Percentiles rank a stretch among this genome's conserved stretches.
These are phyloP conservation scores for Gautieria morchelliformis DNA, from an alignment of 768 basidiomycete genomes.

Conservation along the genomic window DNA sequence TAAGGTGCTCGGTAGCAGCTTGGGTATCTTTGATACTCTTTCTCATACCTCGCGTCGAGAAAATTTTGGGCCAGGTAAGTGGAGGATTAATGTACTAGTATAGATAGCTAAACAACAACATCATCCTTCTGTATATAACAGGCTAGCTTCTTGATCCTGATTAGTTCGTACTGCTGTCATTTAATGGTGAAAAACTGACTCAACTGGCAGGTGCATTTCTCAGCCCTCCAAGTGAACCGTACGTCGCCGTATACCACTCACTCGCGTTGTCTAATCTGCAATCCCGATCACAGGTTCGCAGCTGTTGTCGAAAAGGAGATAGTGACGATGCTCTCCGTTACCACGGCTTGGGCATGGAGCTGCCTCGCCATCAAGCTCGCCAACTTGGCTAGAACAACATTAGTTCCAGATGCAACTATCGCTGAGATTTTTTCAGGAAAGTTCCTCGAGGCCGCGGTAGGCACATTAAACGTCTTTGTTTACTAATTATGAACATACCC, in stretches of 20 bases:
- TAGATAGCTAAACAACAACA: background rate
- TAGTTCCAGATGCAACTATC: constrained; percentile 28
- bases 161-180: constrained; percentile 31
- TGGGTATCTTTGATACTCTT: constrained; percentile 56
- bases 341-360: constrained; percentile 40
- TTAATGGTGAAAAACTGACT: background rate
- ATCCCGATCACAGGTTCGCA: background rate
- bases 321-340: background rate
- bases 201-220: constrained; percentile 42
- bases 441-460: constrained; percentile 44
- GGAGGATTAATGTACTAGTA: constrained; percentile 6
- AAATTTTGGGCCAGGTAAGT: constrained; percentile 48
- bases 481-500: background rate
- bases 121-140: constrained; percentile 15
- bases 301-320: background rate
- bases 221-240: constrained; percentile 59
- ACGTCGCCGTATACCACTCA: constrained; percentile 40
- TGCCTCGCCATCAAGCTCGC: constrained; percentile 59
- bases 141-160: constrained; percentile 57
- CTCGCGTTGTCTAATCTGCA: constrained; percentile 46
- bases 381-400: constrained; percentile 40
- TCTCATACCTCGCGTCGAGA: constrained; percentile 40
- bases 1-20: constrained; percentile 52
- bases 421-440: constrained; percentile 36
- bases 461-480: constrained; percentile 3